Conservation (phyloP, 495 filamentous ascomycete species). For the Penicillium cataractarum region DNA sequence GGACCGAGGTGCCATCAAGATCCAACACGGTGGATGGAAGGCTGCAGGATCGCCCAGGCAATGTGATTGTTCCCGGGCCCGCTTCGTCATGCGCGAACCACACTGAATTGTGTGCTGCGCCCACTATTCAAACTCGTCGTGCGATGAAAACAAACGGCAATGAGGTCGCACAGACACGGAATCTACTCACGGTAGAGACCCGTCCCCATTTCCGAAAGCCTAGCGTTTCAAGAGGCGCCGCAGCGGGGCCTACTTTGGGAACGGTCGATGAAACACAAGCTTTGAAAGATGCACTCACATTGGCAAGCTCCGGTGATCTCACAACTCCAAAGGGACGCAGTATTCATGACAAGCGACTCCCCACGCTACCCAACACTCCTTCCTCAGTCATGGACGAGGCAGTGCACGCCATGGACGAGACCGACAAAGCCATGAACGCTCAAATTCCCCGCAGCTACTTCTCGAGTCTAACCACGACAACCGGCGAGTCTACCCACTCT, state of each 20-base stretch:
- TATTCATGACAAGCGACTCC: constrained; percentile 46
- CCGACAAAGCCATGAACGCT: constrained; percentile 38
- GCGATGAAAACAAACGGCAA: constrained; percentile 31
- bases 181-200: constrained; percentile 35
- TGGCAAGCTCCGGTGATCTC: constrained; percentile 22
- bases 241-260: constrained; percentile 8
- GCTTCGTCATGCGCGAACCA: constrained; percentile 13
- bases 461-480: constrained; percentile 46
- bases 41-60: constrained; percentile 16
- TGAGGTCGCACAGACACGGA: constrained; percentile 21
- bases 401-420: constrained; percentile 44
- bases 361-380: constrained; percentile 50
- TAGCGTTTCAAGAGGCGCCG: constrained; percentile 7
- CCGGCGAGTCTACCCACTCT: constrained; percentile 37
- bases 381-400: constrained; percentile 55
- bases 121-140: constrained; percentile 44
- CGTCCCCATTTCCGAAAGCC: constrained; percentile 20
- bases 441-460: constrained; percentile 46
- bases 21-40: constrained; percentile 4
- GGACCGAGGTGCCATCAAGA: constrained; percentile 10
- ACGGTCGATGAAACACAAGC: constrained; percentile 19
- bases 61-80: constrained; percentile 17
- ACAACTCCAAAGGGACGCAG: constrained; percentile 37
- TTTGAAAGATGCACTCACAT: constrained; percentile 11
- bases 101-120: constrained; percentile 7